Base-by-base conservation (phyloP, 2,329 filamentous ascomycete species). In the Nannizzia gypsea region DNA sequence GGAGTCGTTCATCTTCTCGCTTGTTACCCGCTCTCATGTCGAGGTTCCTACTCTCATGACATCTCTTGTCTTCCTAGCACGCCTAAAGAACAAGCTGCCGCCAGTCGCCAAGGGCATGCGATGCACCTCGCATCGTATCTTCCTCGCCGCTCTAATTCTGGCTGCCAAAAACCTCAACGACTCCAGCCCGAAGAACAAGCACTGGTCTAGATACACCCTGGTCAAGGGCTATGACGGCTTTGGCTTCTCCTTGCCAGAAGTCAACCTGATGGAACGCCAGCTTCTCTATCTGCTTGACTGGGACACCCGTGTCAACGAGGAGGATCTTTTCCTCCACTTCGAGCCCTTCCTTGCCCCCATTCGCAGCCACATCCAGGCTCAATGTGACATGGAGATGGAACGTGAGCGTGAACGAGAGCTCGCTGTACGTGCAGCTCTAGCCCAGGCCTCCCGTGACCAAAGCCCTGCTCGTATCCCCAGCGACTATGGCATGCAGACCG, bases 201-300 rank as follows among this genome's bases (percentile, higher is more conserved):
- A 99, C 81, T 99, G 93, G 93, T 91, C 93, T 65, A 87, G 85
- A 69, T 99, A 97, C 80, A 95, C 88, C 62, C 78, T 86, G 68
- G 86, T 96, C 67, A 81, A 80, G 63, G 83, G 82, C 59, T 87
- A 80, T 72, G 84, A 85, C 9, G 83, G 80, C 69, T 99, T 97
- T 70, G 89, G 90, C 67, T 97, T 99, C 80, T 92, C 86, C 68
- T 82, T 91, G 66, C 93, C 89, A 38, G 93, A 99, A 77, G 93
- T 99, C 68, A 99, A 99, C 79, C 81, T 97, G 63, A 99, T 99
- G 93, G 93, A 99, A 82, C 95, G 95, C 82, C 93, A 99, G 77
- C 82, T 99, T 31, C 86, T 99, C 58, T 93, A 90, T 78, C 83
- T 99, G 48, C 81, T 99, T 52, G 89, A 96, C 72, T 99, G 91